phyloP scores from a whole-genome alignment of 1,139 yeast genomes.

The Pichia sorboxylosa region DNA sequence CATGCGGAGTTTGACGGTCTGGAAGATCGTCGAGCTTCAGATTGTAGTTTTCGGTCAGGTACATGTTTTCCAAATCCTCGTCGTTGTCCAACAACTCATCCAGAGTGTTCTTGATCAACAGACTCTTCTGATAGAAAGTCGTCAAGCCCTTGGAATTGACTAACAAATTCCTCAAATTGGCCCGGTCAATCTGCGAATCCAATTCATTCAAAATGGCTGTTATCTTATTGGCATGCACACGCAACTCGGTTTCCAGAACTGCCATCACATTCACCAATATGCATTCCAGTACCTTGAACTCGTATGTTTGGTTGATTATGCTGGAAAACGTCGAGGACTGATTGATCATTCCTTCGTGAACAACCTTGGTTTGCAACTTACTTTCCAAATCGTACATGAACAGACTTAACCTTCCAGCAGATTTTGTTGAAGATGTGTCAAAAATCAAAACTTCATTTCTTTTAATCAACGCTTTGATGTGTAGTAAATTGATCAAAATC shows the following conservation, averaged over 20 bases:
- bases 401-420: conserved; percentile 60
- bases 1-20: conserved; percentile 4
- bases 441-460: conserved; percentile 55
- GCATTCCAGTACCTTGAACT: conserved; percentile 45
- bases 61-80: conserved; percentile 81
- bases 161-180: conserved; percentile 51
- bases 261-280: conserved; percentile 47
- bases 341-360: conserved; percentile 16
- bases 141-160: conserved; percentile 57
- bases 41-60: conserved; percentile 40
- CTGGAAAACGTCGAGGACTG: conserved; percentile 1
- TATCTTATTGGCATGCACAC: conserved; percentile 32
- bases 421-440: conserved; percentile 40
- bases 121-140: conserved; percentile 54
- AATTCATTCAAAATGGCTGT: conserved; percentile 47
- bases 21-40: conserved; percentile 6
- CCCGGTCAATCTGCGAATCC: conserved; percentile 61
- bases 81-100: conserved; percentile 75
- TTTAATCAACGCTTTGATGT: conserved; percentile 60
- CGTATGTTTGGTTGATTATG: conserved; percentile 29
- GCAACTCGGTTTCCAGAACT: conserved; percentile 41
- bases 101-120: conserved; percentile 55
- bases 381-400: conserved; percentile 90
- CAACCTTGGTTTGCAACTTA: conserved; percentile 40
- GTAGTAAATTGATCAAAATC: conserved; percentile 51